Base-by-base conservation (phyloP, 805 yeast species). In the Wickerhamiella slavikovae region DNA sequence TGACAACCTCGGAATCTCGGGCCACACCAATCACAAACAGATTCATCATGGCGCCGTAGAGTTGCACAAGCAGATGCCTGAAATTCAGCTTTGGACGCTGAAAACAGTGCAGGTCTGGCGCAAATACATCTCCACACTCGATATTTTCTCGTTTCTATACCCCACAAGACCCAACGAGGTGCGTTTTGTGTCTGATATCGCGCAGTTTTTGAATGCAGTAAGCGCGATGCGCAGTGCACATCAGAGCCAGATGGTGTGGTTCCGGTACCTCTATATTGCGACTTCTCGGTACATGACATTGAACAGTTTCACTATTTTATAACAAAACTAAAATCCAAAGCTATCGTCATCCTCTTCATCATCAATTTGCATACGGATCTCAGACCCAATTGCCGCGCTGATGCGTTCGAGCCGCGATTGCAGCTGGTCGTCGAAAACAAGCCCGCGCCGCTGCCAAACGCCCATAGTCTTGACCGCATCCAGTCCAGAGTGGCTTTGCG, bases 201-300 rank as follows among this genome's bases (percentile, higher is more conserved):
- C 32, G 32, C 20, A 44, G 8, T 32, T 43, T 23, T 19, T 41
- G 5, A 23, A 35, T 17, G 36, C 32, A 33, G 17, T 24, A 31
- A 62, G 74, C 0, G 76, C 93, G 3, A 80, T 85, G 93, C 54
- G 71, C 3, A 60, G 61, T 38, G 92, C 76, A 3, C 96, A 89
- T 52, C 60, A 60, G 37, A 69, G 92, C 2, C 98, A 89, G 49
- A 77, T 89, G 77, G 83, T 75, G 6, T 85, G 95, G 95, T 89
- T 74, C 49, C 62, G 98, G 39, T 77, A 76, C 56, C 72, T 80
- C 1, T 89, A 95, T 94, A 57, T 89, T 45, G 34, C 66, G 4
- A 51, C 71, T 31, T 74, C 93, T 35, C 60, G 83, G 36, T 85
- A 80, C 51, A 66, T 78, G 58, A 69, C 71, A 25, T 64, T 66